Conservation (phyloP, 495 filamentous ascomycete species). For the Penicillium paradoxum region DNA sequence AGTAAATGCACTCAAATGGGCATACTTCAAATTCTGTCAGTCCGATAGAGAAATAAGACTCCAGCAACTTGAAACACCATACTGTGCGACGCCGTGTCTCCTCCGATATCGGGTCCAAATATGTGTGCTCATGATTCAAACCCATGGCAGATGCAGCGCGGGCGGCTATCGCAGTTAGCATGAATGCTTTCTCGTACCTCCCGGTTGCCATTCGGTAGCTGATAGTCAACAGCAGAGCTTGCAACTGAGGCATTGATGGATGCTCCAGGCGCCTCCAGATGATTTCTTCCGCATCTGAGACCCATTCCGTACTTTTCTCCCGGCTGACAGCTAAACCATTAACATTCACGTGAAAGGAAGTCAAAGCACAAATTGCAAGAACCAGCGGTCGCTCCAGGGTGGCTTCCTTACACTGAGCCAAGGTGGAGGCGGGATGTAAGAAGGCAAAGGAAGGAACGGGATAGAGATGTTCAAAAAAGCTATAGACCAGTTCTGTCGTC, state of each 20-base stretch:
- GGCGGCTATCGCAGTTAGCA: constrained; percentile 17
- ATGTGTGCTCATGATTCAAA: constrained; percentile 16
- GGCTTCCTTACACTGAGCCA: not conserved
- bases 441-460: constrained; percentile 16
- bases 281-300: constrained; percentile 1
- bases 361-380: constrained; percentile 1
- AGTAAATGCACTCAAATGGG: constrained; percentile 16
- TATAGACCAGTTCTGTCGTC: not conserved
- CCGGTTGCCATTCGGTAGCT: constrained; percentile 14
- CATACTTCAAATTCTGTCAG: constrained; percentile 18
- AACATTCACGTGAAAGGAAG: not conserved
- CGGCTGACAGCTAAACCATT: not conserved
- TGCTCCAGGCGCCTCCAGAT: constrained; percentile 14
- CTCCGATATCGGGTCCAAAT: constrained; percentile 16
- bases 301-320: not conserved
- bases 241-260: constrained; percentile 8
- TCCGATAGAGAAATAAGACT: constrained; percentile 16
- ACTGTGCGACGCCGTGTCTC: constrained; percentile 19
- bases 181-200: constrained; percentile 12
- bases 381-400: constrained; percentile 7
- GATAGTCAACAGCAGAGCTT: constrained; percentile 14
- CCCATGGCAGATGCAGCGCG: constrained; percentile 13
- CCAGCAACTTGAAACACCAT: constrained; percentile 16
- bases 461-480: constrained; percentile 14
- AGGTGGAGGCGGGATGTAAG: constrained; percentile 13